A percentile compares a stretch with the other conserved stretches of the same genome.
Conservation (phyloP, 768 basidiomycete genomes). For the Russula sp. region DNA sequence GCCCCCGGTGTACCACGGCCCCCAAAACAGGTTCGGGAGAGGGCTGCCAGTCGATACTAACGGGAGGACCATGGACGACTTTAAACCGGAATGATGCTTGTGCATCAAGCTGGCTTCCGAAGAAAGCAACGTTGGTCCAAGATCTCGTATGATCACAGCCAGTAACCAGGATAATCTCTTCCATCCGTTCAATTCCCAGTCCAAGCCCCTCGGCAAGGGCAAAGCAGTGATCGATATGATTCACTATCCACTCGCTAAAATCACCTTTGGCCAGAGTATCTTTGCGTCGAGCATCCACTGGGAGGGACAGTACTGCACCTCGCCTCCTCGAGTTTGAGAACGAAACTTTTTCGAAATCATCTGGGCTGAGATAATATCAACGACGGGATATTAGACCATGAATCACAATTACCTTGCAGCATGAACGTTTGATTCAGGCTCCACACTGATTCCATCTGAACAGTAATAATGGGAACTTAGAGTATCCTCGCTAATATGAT, state of each 20-base stretch:
- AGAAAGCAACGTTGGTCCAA: neutral
- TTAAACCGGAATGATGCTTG: too few relatives aligned
- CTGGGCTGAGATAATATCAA: too few relatives aligned
- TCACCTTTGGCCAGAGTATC: neutral
- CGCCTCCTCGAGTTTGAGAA: neutral
- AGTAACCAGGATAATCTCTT: constrained; percentile 6
- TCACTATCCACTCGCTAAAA: constrained; percentile 7
- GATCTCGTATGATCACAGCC: neutral
- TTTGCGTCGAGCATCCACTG: neutral
- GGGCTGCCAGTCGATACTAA: too few relatives aligned
- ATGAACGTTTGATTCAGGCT: neutral
- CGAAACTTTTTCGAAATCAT: too few relatives aligned
- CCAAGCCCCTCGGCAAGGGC: neutral
- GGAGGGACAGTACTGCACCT: constrained; percentile 9
- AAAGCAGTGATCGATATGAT: neutral
- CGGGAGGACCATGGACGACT: too few relatives aligned
- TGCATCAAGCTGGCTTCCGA: neutral
- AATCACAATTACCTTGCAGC: neutral
- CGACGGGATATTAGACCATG: too few relatives aligned
- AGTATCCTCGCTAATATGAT: neutral
- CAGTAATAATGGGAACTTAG: neutral
- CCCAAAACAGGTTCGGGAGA: too few relatives aligned
- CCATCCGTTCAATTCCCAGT: constrained; percentile 2
- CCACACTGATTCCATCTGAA: neutral
- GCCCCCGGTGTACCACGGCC: too few relatives aligned